Base-by-base conservation (phyloP, 2,329 filamentous ascomycete genomes). In the Verticillium nubilum region DNA sequence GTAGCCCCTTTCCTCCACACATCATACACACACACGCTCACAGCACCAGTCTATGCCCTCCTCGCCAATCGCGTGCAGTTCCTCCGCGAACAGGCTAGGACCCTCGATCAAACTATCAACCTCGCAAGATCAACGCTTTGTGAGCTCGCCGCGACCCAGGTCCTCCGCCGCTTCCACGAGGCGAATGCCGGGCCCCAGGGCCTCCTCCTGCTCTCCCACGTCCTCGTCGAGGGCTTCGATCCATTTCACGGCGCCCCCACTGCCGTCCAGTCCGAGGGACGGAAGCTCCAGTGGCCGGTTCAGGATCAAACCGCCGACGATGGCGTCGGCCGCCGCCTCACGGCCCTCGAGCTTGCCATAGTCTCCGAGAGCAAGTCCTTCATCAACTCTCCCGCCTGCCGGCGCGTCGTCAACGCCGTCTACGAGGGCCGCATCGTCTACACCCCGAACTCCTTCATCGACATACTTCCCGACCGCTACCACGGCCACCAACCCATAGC, bases 31-130 rank as follows among this genome's bases (percentile, higher is more conserved):
- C 19, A 50, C 42, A 23, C 42, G n/a, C 7, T 23, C 42, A 50
- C 4, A 19, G 5, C 2, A 17, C 12, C 42, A 50, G 42, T 95
- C 12, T 95, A 94, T 71, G 94, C 90, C 70, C 76, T 96, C 61
- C 81, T 96, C 26, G 90, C 95, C 64, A 95, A 96, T 68, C 84
- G 90, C n/a, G 85, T 86, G 31, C 89, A 92, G 68, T 95, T 95
- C 67, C 78, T 93, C 27, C 83, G 88, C 59, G 90, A 95, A 71
- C 90, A 95, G 70, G 80, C 86, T 10, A 87, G 88, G 67, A 84
- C 85, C 66, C 91, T 92, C 68, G 86, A 91, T 61, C 89, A 93
- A 70, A 94, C 91, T 61, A 90, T 95, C 62, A 88, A 91, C 70
- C 86, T 86, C 62, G 92, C 90, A 4, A 83, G 91, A 59, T 91